Conservation (phyloP, 2,329 filamentous ascomycete species). For the Aaosphaeria arxii region DNA sequence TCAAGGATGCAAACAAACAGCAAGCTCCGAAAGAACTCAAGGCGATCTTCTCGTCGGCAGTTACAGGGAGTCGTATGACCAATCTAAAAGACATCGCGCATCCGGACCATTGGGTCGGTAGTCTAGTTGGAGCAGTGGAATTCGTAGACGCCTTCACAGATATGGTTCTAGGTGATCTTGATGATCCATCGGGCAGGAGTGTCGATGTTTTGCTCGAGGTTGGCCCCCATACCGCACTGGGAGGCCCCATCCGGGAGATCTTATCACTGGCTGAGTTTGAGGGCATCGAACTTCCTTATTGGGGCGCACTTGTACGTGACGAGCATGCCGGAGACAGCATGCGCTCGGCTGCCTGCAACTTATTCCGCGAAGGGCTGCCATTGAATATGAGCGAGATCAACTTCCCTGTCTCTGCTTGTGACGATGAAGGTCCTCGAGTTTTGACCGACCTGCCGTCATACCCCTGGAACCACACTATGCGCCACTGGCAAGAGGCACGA, state of each 20-base stretch:
- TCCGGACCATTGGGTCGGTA: constrained; percentile 5
- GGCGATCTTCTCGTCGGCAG: constrained; percentile 4
- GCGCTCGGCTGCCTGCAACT: constrained; percentile 22
- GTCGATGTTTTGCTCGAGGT: constrained; percentile 19
- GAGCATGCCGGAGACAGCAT: constrained; percentile 16
- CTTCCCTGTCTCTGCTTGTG: not conserved
- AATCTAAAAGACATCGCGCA: not conserved
- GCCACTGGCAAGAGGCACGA: constrained; percentile 17
- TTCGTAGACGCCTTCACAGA: constrained; percentile 17
- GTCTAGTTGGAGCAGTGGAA: constrained; percentile 32
- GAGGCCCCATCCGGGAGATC: constrained; percentile 22
- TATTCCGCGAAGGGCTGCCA: constrained; percentile 10
- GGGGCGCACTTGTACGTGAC: constrained; percentile 21
- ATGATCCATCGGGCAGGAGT: not conserved
- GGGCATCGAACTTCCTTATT: not conserved
- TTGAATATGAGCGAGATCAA: not conserved
- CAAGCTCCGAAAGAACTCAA: not conserved
- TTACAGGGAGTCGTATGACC: constrained; percentile 4
- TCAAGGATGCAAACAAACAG: not conserved
- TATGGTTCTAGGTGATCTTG: not conserved
- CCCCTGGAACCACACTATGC: constrained; percentile 29
- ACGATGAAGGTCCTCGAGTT: constrained; percentile 7
- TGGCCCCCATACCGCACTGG: constrained; percentile 21
- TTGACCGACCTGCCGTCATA: constrained; percentile 28
- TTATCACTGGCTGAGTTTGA: constrained; percentile 3